Percentiles rank a stretch among this genome's conserved stretches.
phyloP scores from a whole-genome alignment of 495 filamentous ascomycete species.

The Penicillium desertorum region DNA sequence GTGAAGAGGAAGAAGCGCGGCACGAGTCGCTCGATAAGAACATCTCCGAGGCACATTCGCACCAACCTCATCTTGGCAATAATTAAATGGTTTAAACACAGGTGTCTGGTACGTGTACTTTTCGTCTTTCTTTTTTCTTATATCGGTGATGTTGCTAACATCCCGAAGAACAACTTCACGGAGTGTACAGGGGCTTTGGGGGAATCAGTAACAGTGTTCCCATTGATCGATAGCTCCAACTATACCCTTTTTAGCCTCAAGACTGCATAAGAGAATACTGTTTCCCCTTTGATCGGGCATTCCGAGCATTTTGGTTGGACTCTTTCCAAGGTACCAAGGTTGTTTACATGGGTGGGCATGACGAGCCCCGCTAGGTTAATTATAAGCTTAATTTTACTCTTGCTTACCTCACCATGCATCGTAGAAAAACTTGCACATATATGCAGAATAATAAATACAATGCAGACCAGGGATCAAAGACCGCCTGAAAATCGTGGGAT shows the following conservation, averaged over 20 bases:
- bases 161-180: too few species aligned
- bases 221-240: neutral
- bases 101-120: too few species aligned
- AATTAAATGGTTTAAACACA: neutral
- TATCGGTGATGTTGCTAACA: neutral
- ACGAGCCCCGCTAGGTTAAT: too few species aligned
- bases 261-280: neutral
- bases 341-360: too few species aligned
- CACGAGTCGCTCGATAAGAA: neutral
- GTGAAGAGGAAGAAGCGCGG: neutral
- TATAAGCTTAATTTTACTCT: too few species aligned
- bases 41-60: neutral
- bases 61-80: constrained; percentile 1
- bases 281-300: too few species aligned
- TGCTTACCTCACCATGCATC: too few species aligned
- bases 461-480: too few species aligned
- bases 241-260: neutral
- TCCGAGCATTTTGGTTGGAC: neutral
- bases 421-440: too few species aligned
- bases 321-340: too few species aligned
- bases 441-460: neutral
- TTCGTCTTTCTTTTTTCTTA: neutral
- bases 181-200: neutral
- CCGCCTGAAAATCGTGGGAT: neutral
- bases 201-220: neutral